phyloP scores from a whole-genome alignment of 495 filamentous ascomycete genomes.

The Lasiosphaeris hirsuta region DNA sequence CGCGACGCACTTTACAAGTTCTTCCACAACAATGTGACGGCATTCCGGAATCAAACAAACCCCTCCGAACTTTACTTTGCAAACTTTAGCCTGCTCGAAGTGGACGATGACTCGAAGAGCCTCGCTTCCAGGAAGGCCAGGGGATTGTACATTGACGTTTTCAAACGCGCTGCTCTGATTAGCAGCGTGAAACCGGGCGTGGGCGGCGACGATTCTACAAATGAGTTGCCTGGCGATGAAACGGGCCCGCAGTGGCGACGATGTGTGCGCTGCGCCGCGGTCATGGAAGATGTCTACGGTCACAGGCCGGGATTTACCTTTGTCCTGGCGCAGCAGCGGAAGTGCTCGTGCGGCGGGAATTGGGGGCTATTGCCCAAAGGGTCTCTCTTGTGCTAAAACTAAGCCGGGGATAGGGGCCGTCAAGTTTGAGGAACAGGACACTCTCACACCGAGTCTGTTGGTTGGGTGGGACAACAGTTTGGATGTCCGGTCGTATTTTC shows the following conservation, averaged over 20 bases:
- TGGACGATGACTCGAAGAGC: conserved; percentile 36
- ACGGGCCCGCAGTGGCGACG: conserved; percentile 42
- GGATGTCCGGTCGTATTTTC: too few relatives aligned
- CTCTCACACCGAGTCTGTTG: too few relatives aligned
- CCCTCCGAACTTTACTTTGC: conserved; percentile 49
- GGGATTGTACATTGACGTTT: conserved; percentile 39
- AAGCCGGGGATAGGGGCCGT: too few relatives aligned
- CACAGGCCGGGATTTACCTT: conserved; percentile 44
- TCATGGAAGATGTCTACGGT: conserved; percentile 58
- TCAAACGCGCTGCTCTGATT: conserved; percentile 33
- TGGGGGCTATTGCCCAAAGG: conserved; percentile 41
- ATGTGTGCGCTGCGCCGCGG: conserved; percentile 58
- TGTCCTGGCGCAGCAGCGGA: conserved; percentile 49
- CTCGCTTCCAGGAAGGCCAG: conserved; percentile 24
- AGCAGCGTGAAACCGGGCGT: background rate
- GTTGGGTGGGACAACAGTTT: too few relatives aligned
- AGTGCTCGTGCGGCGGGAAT: conserved; percentile 51
- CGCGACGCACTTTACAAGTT: conserved; percentile 46
- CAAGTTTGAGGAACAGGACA: too few relatives aligned
- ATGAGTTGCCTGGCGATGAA: conserved; percentile 8
- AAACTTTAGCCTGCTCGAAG: conserved; percentile 47
- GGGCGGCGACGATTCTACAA: conserved; percentile 9
- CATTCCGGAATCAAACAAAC: conserved; percentile 40
- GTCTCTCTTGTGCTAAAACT: background rate
- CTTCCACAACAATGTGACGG: conserved; percentile 39